A percentile compares a stretch with the other conserved stretches of the same genome.
Evolutionary conservation across 805 yeast genomes (phyloP).

Genomic region (Yarrowia divulgata): DNA sequence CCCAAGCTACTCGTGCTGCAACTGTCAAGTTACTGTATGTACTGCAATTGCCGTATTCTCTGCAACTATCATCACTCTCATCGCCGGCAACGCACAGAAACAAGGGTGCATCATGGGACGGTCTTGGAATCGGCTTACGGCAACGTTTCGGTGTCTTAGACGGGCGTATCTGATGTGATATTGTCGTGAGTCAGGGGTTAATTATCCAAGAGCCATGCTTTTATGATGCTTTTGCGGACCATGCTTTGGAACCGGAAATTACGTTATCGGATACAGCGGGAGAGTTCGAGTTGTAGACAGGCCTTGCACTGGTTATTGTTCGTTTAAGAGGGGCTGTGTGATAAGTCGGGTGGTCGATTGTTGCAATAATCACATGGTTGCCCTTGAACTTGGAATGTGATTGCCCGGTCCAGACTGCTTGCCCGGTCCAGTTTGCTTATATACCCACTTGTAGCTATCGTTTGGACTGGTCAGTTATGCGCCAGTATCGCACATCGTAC

Average conservation of each 20-base stretch:
- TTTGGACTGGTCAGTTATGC: neutral
- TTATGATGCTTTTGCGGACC: too few relatives aligned
- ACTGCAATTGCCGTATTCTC: too few relatives aligned
- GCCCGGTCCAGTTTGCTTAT: neutral
- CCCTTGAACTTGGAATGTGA: neutral
- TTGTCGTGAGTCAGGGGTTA: conserved; percentile 12
- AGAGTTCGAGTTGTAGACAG: too few relatives aligned
- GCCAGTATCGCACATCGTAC: too few relatives aligned
- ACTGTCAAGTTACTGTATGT: neutral
- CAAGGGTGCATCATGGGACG: neutral
- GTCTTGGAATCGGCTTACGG: too few relatives aligned
- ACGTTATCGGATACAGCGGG: neutral
- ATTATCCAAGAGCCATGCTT: too few relatives aligned
- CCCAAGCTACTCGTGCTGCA: neutral
- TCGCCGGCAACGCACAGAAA: neutral
- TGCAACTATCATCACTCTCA: neutral
- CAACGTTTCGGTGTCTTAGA: conserved; percentile 4
- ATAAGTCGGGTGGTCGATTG: too few relatives aligned
- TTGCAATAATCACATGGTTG: conserved; percentile 4
- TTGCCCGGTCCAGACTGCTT: too few relatives aligned
- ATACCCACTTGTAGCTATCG: too few relatives aligned
- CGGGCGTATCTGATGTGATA: neutral
- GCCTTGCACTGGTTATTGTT: too few relatives aligned
- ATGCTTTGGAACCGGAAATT: neutral
- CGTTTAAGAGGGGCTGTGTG: too few relatives aligned